Evolutionary conservation across 2,329 filamentous ascomycete genomes (phyloP).

Genomic region (Paecilomyces fulvus): DNA sequence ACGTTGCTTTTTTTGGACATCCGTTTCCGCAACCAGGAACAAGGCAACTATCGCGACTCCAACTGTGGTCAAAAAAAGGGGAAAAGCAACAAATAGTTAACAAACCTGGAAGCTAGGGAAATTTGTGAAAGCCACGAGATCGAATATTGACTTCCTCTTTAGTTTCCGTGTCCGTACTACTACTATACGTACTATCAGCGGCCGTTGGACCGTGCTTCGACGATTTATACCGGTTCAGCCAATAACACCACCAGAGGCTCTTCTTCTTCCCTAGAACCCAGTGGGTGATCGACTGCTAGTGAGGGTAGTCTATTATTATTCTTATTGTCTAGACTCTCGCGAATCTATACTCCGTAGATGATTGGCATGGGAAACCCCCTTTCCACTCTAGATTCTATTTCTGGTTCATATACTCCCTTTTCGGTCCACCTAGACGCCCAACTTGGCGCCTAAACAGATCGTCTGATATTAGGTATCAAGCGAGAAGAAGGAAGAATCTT

Average conservation of each 20-base stretch:
- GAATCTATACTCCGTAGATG: too few relatives aligned
- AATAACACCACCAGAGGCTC: not conserved
- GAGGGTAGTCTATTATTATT: not conserved
- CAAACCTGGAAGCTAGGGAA: not conserved
- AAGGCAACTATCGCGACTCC: too few relatives aligned
- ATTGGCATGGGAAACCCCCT: not conserved
- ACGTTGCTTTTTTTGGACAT: too few relatives aligned
- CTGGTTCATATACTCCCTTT: too few relatives aligned
- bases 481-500: too few relatives aligned
- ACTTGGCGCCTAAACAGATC: too few relatives aligned
- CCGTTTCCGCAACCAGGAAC: too few relatives aligned
- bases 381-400: too few relatives aligned
- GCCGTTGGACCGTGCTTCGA: not conserved
- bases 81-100: not conserved
- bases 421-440: too few relatives aligned
- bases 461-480: too few relatives aligned
- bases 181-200: not conserved
- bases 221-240: not conserved
- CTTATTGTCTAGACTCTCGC: not conserved
- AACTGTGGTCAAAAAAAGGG: too few relatives aligned
- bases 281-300: not conserved
- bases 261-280: not conserved
- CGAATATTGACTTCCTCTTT: not conserved
- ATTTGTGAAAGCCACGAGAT: not conserved
- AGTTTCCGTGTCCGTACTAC: not conserved